These are phyloP conservation scores for Candida palmyrensis DNA, from an alignment of 805 yeast genomes.

Conservation along the genomic window DNA sequence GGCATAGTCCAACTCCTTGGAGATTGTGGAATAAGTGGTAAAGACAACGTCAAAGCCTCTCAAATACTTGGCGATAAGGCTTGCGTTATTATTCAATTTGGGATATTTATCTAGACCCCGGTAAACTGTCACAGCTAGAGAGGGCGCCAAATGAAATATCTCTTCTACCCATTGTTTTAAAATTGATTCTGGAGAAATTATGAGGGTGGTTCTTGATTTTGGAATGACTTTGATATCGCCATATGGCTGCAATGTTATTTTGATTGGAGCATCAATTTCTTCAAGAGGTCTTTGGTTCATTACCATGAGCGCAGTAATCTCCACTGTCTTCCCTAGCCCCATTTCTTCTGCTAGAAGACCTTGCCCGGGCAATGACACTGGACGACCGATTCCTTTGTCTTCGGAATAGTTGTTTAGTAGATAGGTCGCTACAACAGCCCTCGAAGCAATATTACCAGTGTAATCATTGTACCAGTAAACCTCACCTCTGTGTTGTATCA, in stretches of 20 bases:
- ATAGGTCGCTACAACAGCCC: conserved; percentile 21
- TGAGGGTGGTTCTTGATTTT: conserved; percentile 65
- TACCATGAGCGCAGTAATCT: conserved; percentile 60
- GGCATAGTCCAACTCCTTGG: conserved; percentile 77
- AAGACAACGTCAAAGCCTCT: conserved; percentile 70
- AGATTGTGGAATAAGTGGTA: conserved; percentile 67
- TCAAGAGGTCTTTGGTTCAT: conserved; percentile 50
- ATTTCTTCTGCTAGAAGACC: conserved; percentile 90
- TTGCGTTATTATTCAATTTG: conserved; percentile 23
- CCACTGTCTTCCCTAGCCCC: conserved; percentile 97
- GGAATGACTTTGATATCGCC: conserved; percentile 40
- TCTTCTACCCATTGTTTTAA: conserved; percentile 84
- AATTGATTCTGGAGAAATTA: conserved; percentile 84
- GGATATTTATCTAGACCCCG: conserved; percentile 42
- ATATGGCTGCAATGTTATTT: conserved; percentile 26
- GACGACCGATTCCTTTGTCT: conserved; percentile 15
- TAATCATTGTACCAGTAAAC: conserved; percentile 46
- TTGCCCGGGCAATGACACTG: conserved; percentile 38
- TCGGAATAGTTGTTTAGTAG: conserved; percentile 21
- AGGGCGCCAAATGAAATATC: conserved; percentile 52
- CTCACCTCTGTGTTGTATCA: conserved; percentile 8
- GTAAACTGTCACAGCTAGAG: conserved; percentile 58
- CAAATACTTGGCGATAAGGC: conserved; percentile 48
- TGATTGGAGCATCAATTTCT: conserved; percentile 26
- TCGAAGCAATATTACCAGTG: conserved; percentile 43